Base-by-base conservation (phyloP, 2,329 filamentous ascomycete species). In the Monilinia laxa region DNA sequence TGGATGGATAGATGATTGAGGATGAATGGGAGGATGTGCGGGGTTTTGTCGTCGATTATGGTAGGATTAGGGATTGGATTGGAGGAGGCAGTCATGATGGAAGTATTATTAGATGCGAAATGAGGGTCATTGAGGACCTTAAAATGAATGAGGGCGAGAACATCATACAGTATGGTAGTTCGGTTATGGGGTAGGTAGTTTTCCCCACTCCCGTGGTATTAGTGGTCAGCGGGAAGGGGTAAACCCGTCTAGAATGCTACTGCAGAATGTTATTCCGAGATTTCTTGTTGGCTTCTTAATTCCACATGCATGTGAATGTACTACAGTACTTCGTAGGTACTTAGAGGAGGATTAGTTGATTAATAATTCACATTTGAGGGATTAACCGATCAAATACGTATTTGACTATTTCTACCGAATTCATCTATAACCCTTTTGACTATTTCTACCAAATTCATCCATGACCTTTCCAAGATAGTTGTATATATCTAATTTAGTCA, bases 21-120 rank as follows among this genome's bases (percentile, higher is more conserved):
- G 68, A 93, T 90, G 77, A 94, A 95, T 28, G 90, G 89, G 70
- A 93, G 85, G 79, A 90, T 92, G 76, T 91, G 83, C 67, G 87
- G 83, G 55, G 88, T 89, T 78, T 93, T 94, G 81, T 93, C 91
- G 80, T 94, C 90, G 73, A 88, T 74, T 70, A 92, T 86, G 68
- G 80, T 75, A 58, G 80, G 40, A 23, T 23, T 52, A 25, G 59
- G 42, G 47, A 9, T 40, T 52, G 18, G 58, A 28, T 51, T 54
- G 51, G 14, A 28, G 42, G 65, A 18, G 28, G 14, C 0, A 14
- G 56, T 55, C 52, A 52, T 53, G 25, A 25, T 49, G 54, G 53
- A 23, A 14, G 28, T 54, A 35, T 47, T 12, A 20, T 9, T 62
- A 62, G 40, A 23, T 28, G 31, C 28, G 2, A 52, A 16, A 16